Conservation (phyloP, 345 rosid species). For the Citrus sinensis region DNA sequence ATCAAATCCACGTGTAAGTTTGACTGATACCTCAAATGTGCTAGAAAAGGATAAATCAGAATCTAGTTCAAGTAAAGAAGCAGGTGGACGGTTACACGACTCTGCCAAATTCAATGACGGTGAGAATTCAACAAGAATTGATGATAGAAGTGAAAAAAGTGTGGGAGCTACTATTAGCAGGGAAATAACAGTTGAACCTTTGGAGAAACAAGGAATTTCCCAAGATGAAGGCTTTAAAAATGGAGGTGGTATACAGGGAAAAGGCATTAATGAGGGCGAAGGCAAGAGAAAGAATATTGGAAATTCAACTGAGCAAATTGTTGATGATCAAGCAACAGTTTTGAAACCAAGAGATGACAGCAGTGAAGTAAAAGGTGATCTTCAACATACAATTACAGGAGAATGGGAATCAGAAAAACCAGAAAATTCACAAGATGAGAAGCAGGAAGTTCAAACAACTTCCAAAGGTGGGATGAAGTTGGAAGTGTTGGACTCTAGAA, state of each 20-base stretch:
- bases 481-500: slow-evolving; percentile 16
- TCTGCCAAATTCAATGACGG: background rate
- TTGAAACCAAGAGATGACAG: slow-evolving; percentile 6
- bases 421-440: slow-evolving; percentile 5
- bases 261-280: background rate
- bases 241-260: background rate
- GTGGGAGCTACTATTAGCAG: background rate
- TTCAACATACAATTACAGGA: slow-evolving; percentile 8
- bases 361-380: background rate
- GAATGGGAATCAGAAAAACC: background rate
- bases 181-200: slow-evolving; percentile 2
- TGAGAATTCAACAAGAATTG: slow-evolving; percentile 9
- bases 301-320: slow-evolving; percentile 4
- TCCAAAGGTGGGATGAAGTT: background rate
- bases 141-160: slow-evolving; percentile 13
- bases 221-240: slow-evolving; percentile 8
- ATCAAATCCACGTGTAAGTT: slow-evolving; percentile 13
- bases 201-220: slow-evolving; percentile 5
- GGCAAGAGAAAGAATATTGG: background rate
- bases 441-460: slow-evolving; percentile 5
- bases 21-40: slow-evolving; percentile 5
- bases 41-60: slow-evolving; percentile 6
- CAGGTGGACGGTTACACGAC: background rate
- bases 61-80: background rate
- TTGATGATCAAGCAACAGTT: background rate